A percentile compares a stretch with the other conserved stretches of the same genome.
These are phyloP conservation scores for Candida lessepsii DNA, from an alignment of 805 yeast species.

Conservation along the genomic window DNA sequence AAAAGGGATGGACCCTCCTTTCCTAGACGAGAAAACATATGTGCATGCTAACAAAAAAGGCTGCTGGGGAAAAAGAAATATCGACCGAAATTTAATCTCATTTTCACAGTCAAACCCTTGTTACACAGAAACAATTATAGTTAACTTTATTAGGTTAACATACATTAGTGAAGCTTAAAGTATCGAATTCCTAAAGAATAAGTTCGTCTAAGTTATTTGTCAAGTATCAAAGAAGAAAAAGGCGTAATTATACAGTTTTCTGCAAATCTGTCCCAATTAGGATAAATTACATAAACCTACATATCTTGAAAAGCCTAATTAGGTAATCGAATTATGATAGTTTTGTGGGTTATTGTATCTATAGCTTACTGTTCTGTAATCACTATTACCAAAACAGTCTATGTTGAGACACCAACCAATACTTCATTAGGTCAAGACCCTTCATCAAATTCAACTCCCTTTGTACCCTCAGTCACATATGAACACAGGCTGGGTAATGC, in stretches of 20 bases:
- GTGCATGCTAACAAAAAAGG: too few relatives aligned
- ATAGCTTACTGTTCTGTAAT: constrained; percentile 2
- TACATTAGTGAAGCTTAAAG: too few relatives aligned
- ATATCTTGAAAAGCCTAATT: constrained; percentile 2
- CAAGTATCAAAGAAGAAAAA: neutral
- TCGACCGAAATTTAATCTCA: neutral
- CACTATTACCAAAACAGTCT: constrained; percentile 6
- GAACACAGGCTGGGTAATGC: neutral
- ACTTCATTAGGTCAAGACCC: neutral
- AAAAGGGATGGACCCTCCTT: constrained; percentile 6
- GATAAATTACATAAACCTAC: constrained; percentile 4
- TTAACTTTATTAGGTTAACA: neutral
- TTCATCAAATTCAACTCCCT: neutral
- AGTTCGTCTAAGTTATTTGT: neutral
- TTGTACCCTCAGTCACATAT: neutral
- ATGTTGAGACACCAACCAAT: neutral
- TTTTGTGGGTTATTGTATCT: constrained; percentile 3
- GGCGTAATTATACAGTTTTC: neutral
- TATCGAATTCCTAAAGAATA: too few relatives aligned
- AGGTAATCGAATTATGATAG: neutral
- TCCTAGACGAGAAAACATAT: constrained; percentile 5
- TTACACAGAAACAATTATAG: constrained; percentile 1
- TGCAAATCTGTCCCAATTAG: constrained; percentile 2
- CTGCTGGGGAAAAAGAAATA: constrained; percentile 1
- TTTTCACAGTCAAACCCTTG: neutral